Evolutionary conservation across 2,329 filamentous ascomycete genomes (phyloP), one percentile per base, ranked within the genome.

Genomic region (Coniochaeta sp.): DNA sequence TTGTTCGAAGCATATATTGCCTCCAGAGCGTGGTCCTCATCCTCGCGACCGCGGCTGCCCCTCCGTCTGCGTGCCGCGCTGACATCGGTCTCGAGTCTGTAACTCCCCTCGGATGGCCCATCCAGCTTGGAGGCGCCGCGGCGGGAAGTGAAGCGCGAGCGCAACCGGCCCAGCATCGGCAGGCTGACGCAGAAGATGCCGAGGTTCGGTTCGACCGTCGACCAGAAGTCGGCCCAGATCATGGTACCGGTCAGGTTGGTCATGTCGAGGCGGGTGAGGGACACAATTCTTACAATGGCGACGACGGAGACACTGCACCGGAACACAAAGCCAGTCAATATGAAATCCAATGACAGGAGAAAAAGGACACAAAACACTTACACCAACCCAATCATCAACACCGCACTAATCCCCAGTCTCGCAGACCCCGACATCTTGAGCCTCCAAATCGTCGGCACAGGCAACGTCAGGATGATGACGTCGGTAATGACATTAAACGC

Each of bases 101-200:
- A 48, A 18, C 45, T 33, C 14, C 46, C 50, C 33, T n/a, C n/a
- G n/a, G 55, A 53, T 47, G 52, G n/a, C n/a, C n/a, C n/a, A n/a
- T n/a, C 50, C 12, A 54, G 42, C 51, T 57, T 58, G 51, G 57
- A 55, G 16, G 51, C 30, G 16, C 53, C 51, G 7, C 52, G 45
- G 32, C 51, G 53, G 1, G 51, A 40, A 6, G 51, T 30, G 30
- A 53, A 55, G 6, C 53, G 52, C 6, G 55, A 28, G 46, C 48
- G 69, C 49, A 71, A 63, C 2, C 69, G 63, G 32, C 67, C 62
- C 5, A 72, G 60, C 69, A 72, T 72, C 2, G 70, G 70, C 48
- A 72, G 63, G 53, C 68, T 71, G 49, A 71, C 66, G 53, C 69
- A 72, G 8, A 72, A 57, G 52, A 72, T 69, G 32, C 65, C 69